Evolutionary conservation across 305 asterid species (phyloP).

Genomic region (Rubia balearica): DNA sequence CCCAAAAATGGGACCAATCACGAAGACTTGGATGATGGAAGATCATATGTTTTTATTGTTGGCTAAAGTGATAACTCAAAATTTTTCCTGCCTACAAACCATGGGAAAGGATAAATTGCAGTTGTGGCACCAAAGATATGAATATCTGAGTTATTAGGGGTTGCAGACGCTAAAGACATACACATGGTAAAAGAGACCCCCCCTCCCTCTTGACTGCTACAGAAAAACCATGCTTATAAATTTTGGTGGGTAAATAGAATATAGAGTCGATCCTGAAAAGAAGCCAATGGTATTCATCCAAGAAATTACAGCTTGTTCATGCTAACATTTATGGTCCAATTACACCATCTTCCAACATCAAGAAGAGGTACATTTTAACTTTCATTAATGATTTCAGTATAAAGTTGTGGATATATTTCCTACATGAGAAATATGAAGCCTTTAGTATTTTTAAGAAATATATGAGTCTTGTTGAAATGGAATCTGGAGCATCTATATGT

Average conservation of each 20-base stretch:
- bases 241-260: conserved; percentile 11
- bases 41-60: background rate
- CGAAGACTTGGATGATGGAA: background rate
- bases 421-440: background rate
- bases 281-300: background rate
- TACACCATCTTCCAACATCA: background rate
- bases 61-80: too few relatives aligned
- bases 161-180: too few relatives aligned
- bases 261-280: background rate
- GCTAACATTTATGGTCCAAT: conserved; percentile 5
- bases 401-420: background rate
- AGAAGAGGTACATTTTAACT: background rate
- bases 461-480: conserved; percentile 1
- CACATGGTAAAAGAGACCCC: conserved; percentile 6
- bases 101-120: too few relatives aligned
- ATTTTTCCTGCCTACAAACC: too few relatives aligned
- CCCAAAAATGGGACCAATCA: background rate
- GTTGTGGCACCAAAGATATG: background rate
- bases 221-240: background rate
- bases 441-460: background rate
- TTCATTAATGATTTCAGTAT: conserved; percentile 6
- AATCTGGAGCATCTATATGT: background rate
- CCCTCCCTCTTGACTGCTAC: background rate
- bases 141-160: conserved; percentile 8
- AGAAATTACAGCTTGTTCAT: background rate